Conservation (phyloP, 129 eudicot species). For the Flaveria linearis region DNA sequence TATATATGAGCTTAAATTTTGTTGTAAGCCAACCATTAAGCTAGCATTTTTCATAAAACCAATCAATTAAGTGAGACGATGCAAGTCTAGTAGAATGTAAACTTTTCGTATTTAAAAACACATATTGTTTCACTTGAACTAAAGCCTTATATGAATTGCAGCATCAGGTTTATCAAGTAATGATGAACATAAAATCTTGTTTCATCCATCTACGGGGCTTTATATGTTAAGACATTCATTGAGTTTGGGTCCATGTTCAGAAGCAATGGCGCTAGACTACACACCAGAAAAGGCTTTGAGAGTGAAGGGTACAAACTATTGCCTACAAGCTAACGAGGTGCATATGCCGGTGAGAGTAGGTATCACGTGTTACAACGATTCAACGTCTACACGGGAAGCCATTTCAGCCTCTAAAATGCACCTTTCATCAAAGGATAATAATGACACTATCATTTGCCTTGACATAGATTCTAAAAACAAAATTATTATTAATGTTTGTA, state of each 20-base stretch:
- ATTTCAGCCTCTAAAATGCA: slow-evolving; percentile 80
- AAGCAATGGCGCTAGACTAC: slow-evolving; percentile 55
- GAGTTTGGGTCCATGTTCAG: slow-evolving; percentile 64
- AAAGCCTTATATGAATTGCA: slow-evolving; percentile 35
- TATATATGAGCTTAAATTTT: too few species aligned
- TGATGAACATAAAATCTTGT: slow-evolving; percentile 45
- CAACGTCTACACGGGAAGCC: slow-evolving; percentile 55
- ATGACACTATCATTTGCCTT: slow-evolving; percentile 55
- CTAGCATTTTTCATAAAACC: neutral
- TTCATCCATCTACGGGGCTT: slow-evolving; percentile 76
- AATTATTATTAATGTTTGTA: slow-evolving; percentile 50
- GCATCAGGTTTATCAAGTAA: slow-evolving; percentile 45
- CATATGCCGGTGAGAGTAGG: slow-evolving; percentile 46
- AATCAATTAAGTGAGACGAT: neutral
- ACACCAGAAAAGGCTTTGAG: slow-evolving; percentile 48
- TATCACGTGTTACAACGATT: slow-evolving; percentile 22
- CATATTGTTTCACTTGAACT: neutral
- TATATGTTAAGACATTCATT: slow-evolving; percentile 48
- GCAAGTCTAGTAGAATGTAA: neutral
- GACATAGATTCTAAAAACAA: slow-evolving; percentile 50
- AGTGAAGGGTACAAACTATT: slow-evolving; percentile 51
- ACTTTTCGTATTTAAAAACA: neutral
- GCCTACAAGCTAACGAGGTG: slow-evolving; percentile 47
- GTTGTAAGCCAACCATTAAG: neutral
- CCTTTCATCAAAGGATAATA: slow-evolving; percentile 49